These are phyloP conservation scores for Rhodotorula babjevae DNA, from an alignment of 768 basidiomycete genomes.

Conservation along the genomic window DNA sequence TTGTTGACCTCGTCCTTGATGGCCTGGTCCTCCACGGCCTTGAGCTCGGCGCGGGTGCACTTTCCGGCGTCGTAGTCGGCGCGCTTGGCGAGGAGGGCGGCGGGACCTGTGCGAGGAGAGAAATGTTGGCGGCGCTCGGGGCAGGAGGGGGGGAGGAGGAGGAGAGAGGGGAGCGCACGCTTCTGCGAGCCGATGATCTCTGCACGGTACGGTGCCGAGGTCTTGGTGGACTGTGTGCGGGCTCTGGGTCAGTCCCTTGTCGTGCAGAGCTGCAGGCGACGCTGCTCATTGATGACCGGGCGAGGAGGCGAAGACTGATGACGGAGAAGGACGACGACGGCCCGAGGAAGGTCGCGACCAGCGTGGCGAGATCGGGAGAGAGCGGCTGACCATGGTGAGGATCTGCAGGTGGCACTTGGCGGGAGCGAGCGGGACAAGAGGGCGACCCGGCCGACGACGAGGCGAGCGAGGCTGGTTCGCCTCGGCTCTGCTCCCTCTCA, in stretches of 20 bases:
- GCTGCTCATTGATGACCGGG: too few relatives aligned
- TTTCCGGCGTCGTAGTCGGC: conserved; percentile 32
- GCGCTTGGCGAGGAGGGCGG: conserved; percentile 37
- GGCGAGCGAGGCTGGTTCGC: too few relatives aligned
- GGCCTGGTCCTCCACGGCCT: conserved; percentile 38
- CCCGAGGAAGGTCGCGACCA: too few relatives aligned
- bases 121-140: neutral
- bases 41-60: conserved; percentile 35
- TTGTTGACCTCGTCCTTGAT: conserved; percentile 35
- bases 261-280: too few relatives aligned
- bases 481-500: too few relatives aligned
- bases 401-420: too few relatives aligned
- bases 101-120: conserved; percentile 21
- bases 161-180: conserved; percentile 17
- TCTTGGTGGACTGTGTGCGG: neutral
- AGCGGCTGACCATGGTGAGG: too few relatives aligned
- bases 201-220: conserved; percentile 38
- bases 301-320: too few relatives aligned
- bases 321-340: too few relatives aligned
- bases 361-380: too few relatives aligned
- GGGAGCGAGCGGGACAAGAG: too few relatives aligned
- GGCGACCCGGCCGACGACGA: neutral
- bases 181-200: conserved; percentile 44
- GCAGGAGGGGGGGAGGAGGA: neutral
- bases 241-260: neutral